Evolutionary conservation across 2,329 filamentous ascomycete genomes (phyloP).

Genomic region (Alternaria longipes): DNA sequence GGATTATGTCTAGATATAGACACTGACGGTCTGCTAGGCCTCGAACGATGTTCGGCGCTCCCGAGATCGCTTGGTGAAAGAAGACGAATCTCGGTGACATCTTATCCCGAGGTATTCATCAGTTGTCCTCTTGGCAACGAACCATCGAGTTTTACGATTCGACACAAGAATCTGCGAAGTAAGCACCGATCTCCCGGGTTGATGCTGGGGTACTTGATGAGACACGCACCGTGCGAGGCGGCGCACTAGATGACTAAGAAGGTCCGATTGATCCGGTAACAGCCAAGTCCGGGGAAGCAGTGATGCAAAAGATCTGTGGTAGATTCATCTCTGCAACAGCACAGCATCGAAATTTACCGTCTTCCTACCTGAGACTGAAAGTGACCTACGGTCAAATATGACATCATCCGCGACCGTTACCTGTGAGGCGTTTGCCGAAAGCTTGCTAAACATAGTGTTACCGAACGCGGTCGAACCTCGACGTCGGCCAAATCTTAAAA

Average conservation of each 20-base stretch:
- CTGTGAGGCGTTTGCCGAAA: neutral
- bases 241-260: neutral
- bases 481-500: neutral
- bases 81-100: neutral
- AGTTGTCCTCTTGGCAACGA: neutral
- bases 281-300: neutral
- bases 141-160: neutral
- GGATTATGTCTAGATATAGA: neutral
- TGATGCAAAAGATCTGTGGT: neutral
- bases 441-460: neutral
- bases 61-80: neutral
- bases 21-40: neutral
- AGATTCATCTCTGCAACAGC: neutral
- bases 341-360: neutral
- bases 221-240: neutral
- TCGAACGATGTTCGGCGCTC: neutral
- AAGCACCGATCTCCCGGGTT: neutral
- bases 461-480: neutral
- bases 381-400: neutral
- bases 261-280: neutral
- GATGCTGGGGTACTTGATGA: neutral
- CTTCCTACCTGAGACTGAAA: neutral
- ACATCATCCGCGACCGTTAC: neutral
- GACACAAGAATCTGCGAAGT: neutral
- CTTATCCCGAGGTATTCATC: neutral